These are phyloP conservation scores for Emmonsiellopsis sp. DNA, from an alignment of 2,329 filamentous ascomycete species.

Conservation along the genomic window DNA sequence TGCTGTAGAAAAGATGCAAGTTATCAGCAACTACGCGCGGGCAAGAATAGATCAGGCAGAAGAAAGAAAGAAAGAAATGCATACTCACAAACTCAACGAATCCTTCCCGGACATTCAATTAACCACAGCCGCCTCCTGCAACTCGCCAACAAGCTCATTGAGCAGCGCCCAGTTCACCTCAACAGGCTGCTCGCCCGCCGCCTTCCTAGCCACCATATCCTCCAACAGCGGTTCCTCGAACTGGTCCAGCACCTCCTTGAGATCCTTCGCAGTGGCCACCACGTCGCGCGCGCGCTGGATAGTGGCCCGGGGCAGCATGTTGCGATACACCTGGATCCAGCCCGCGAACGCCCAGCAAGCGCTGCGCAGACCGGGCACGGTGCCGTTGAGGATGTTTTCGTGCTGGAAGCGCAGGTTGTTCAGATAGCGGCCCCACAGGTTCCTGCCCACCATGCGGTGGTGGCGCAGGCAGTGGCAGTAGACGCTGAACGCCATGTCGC, in stretches of 20 bases:
- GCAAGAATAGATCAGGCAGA: too few species aligned
- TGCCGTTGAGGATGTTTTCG: neutral
- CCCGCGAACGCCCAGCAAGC: neutral
- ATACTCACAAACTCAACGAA: too few species aligned
- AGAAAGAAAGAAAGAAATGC: too few species aligned
- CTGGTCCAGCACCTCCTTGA: neutral
- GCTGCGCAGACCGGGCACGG: neutral
- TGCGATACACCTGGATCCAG: neutral
- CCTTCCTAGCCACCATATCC: neutral
- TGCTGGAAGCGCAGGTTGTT: neutral
- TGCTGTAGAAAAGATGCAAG: too few species aligned
- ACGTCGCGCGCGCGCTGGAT: neutral
- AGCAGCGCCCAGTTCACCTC: neutral
- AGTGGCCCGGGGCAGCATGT: neutral
- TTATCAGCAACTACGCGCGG: too few species aligned
- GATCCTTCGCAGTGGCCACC: neutral
- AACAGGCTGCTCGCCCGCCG: neutral
- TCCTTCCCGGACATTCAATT: too few species aligned
- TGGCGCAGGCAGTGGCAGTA: neutral
- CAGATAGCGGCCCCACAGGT: neutral
- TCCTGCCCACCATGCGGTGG: neutral
- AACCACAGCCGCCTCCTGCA: neutral
- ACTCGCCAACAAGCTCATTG: neutral
- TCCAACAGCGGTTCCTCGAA: neutral
- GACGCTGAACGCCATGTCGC: neutral